Evolutionary conservation across 169 alveolate genomes (phyloP).

Genomic region (Condylostoma magnum): DNA sequence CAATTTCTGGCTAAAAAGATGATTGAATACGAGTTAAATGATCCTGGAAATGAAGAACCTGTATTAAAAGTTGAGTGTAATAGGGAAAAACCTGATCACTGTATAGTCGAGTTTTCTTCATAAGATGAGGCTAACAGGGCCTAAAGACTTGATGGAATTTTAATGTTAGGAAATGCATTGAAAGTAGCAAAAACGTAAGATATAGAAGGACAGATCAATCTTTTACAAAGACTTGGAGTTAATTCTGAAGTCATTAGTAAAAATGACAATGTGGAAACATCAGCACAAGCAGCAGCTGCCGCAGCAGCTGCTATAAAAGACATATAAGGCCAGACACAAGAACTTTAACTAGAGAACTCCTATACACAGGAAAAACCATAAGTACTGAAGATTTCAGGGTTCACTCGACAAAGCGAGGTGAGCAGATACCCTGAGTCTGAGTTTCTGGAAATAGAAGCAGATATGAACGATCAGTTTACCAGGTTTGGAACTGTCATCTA

Average conservation of each 20-base stretch:
- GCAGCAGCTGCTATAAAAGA: conserved; percentile 29
- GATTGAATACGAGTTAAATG: background rate
- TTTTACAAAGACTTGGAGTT: conserved; percentile 14
- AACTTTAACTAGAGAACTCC: background rate
- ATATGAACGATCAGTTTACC: conserved; percentile 19
- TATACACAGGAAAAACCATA: background rate
- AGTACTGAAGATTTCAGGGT: conserved; percentile 3
- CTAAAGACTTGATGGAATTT: conserved; percentile 24
- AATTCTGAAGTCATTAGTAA: background rate
- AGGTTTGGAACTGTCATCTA: conserved; percentile 10
- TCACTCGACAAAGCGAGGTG: background rate
- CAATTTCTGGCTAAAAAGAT: conserved; percentile 22
- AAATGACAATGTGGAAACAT: conserved; percentile 1
- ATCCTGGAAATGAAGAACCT: background rate
- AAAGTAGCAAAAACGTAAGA: conserved; percentile 12
- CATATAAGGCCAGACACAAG: background rate
- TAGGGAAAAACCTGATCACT: background rate
- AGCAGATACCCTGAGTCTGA: background rate
- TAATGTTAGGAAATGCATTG: conserved; percentile 15
- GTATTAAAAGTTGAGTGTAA: conserved; percentile 17
- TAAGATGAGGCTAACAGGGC: conserved; percentile 30
- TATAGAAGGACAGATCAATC: background rate
- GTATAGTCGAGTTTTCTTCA: background rate
- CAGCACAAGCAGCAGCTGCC: conserved; percentile 20
- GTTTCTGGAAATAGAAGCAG: conserved; percentile 19